Conservation (phyloP, 441 rosid genomes). For the Pelargonium cotyledonis region DNA sequence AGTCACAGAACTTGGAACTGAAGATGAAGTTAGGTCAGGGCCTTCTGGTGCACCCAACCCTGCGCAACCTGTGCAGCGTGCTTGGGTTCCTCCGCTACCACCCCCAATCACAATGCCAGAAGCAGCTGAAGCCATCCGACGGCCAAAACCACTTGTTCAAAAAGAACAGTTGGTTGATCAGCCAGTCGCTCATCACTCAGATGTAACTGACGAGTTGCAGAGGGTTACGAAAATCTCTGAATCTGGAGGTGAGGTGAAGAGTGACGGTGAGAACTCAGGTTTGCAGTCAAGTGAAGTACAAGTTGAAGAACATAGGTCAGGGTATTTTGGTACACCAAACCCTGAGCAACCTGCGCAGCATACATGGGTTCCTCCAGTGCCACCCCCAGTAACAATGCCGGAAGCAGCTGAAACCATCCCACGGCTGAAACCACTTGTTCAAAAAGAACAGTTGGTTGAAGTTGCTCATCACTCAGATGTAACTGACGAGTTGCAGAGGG, state of each 20-base stretch:
- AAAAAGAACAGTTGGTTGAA: slow-evolving; percentile 44
- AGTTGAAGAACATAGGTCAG: slow-evolving; percentile 1
- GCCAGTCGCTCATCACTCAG: slow-evolving; percentile 27
- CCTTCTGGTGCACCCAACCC: slow-evolving; percentile 31
- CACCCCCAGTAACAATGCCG: slow-evolving; percentile 82
- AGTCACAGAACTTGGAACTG: slow-evolving; percentile 56
- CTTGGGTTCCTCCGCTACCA: slow-evolving; percentile 93
- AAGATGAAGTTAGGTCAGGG: slow-evolving; percentile 34
- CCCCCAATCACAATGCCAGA: slow-evolving; percentile 86
- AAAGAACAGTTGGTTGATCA: slow-evolving; percentile 48
- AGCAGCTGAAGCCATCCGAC: slow-evolving; percentile 71
- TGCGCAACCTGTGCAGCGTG: slow-evolving; percentile 44
- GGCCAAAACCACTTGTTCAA: slow-evolving; percentile 51
- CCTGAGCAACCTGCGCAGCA: slow-evolving; percentile 47
- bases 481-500: slow-evolving; percentile 56
- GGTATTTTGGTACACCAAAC: slow-evolving; percentile 31
- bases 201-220: slow-evolving; percentile 54
- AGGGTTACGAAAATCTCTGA: slow-evolving; percentile 62
- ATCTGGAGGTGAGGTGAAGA: slow-evolving; percentile 53
- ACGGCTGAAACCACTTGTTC: slow-evolving; percentile 51
- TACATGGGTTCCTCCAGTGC: slow-evolving; percentile 87
- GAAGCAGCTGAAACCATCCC: slow-evolving; percentile 94
- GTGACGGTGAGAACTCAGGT: slow-evolving; percentile 52
- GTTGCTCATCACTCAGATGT: slow-evolving; percentile 27
- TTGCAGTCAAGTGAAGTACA: slow-evolving; percentile 24